Percentiles rank a stretch among this genome's conserved stretches.
phyloP scores from a whole-genome alignment of 1,139 yeast species.

The Scheffersomyces parashehatae region DNA sequence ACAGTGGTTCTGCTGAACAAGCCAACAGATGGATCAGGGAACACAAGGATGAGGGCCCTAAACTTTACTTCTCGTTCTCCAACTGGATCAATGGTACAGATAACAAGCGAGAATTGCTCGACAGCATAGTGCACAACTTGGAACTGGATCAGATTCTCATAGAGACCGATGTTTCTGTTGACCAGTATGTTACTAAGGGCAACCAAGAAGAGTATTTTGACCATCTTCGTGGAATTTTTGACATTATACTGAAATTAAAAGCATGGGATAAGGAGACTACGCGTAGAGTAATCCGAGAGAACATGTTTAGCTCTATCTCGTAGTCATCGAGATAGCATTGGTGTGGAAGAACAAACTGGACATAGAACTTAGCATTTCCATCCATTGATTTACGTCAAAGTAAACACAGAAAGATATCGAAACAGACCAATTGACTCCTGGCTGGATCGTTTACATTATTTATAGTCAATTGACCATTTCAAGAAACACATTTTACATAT shows the following conservation, averaged over 20 bases:
- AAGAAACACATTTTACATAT: too few relatives aligned
- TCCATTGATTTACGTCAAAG: too few relatives aligned
- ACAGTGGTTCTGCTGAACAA: constrained; percentile 78
- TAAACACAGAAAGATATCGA: too few relatives aligned
- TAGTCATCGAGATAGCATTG: too few relatives aligned
- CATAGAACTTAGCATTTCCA: too few relatives aligned
- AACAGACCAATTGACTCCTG: too few relatives aligned
- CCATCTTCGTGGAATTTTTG: constrained; percentile 19
- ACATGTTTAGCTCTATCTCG: too few relatives aligned
- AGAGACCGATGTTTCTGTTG: constrained; percentile 42
- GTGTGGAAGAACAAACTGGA: too few relatives aligned
- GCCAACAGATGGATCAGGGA: constrained; percentile 52
- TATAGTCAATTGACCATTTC: too few relatives aligned
- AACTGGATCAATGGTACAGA: constrained; percentile 54
- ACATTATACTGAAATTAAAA: constrained; percentile 3
- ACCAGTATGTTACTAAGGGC: constrained; percentile 18
- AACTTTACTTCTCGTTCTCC: constrained; percentile 59
- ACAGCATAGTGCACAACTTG: constrained; percentile 23
- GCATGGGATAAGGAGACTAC: not conserved
- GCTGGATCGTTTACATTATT: too few relatives aligned
- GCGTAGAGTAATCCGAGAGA: too few relatives aligned
- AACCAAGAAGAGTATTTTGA: constrained; percentile 15
- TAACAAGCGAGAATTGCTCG: constrained; percentile 20
- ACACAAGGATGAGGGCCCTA: constrained; percentile 17
- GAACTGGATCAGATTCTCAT: constrained; percentile 28